Base-by-base conservation (phyloP, 129 eudicot species). In the Saussurea involucrata region DNA sequence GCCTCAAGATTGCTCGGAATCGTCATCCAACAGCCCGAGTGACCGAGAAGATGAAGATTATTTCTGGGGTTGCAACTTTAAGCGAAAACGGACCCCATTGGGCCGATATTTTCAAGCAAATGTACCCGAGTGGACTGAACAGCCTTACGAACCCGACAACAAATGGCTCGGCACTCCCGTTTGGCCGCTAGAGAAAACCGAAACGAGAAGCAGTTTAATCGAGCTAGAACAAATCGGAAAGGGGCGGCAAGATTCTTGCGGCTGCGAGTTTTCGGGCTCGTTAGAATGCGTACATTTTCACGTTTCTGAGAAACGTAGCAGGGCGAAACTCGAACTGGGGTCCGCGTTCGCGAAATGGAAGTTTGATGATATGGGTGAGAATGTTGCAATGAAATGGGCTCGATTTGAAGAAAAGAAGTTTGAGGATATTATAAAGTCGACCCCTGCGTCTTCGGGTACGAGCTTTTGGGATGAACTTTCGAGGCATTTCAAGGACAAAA, bases 201-300 rank as follows among this genome's bases (percentile, higher is more conserved):
- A 85, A 73, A 24, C 24, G 11, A 44, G 66, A 63, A 88, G 73
- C 24, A 74, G 28, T 71, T n/a, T 86, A 20, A 85, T 92, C 1
- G 99, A 95, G 83, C 81, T 89, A 34, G 96, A 95, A 29, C 91
- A 83, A 5, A 65, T 88, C 28, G 97, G 97, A 18, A 88, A 89
- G 55, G 97, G 97, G 4, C 85, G 96, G 65, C 82, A 78, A 22
- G 96, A 89, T 58, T 61, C 78, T 1, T 92, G 99, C 53, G 95
- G 96, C 5, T 92, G 99, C 71, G 83, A 78, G 44, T 83, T 72
- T 66, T 84, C 72, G 11, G 95, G 96, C 32, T 92, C 99, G 1
- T 4, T 71, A 4, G 91, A 88, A 58, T 95, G 99, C 68, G 84
- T 92, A 10, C 82, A 80, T 15, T 89, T 90, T 78, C 99, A 95